A percentile compares a stretch with the other conserved stretches of the same genome.
Conservation (phyloP, 1,284 basidiomycete species). For the Ustilago xerochloae region DNA sequence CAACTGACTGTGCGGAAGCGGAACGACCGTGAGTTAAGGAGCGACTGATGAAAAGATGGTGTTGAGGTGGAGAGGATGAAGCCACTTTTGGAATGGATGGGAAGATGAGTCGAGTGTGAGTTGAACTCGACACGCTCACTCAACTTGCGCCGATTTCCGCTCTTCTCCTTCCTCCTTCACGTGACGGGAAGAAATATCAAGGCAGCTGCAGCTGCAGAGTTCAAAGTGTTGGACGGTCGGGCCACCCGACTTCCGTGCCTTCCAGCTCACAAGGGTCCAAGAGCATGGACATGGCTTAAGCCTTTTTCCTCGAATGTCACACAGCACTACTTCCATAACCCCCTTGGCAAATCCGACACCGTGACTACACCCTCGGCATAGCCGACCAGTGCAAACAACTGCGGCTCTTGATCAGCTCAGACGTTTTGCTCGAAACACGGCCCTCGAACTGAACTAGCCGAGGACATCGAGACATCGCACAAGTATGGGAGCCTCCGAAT, state of each 20-base stretch:
- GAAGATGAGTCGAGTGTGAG: conserved; percentile 11
- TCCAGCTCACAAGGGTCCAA: conserved; percentile 13
- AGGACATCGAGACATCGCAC: neutral
- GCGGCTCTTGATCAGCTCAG: no score
- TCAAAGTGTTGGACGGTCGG: conserved; percentile 31
- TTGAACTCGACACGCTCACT: conserved; percentile 15
- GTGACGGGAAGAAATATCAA: conserved; percentile 17
- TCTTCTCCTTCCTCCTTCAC: conserved; percentile 17
- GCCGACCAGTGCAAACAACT: neutral
- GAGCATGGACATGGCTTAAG: neutral
- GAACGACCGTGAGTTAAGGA: conserved; percentile 5
- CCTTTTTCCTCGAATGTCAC: neutral
- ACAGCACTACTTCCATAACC: neutral
- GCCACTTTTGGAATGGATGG: conserved; percentile 3
- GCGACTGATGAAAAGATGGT: neutral
- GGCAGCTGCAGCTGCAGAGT: conserved; percentile 14
- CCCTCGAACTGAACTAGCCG: no score
- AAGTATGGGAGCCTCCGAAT: conserved; percentile 47
- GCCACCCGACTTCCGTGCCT: conserved; percentile 9
- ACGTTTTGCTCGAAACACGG: no score
- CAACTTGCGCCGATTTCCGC: conserved; percentile 20
- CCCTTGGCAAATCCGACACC: neutral
- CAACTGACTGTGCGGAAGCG: neutral
- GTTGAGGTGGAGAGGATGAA: conserved; percentile 13
- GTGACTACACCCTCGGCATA: neutral